phyloP scores from a whole-genome alignment of 2,329 filamentous ascomycete genomes.

The Cercospora sojina region DNA sequence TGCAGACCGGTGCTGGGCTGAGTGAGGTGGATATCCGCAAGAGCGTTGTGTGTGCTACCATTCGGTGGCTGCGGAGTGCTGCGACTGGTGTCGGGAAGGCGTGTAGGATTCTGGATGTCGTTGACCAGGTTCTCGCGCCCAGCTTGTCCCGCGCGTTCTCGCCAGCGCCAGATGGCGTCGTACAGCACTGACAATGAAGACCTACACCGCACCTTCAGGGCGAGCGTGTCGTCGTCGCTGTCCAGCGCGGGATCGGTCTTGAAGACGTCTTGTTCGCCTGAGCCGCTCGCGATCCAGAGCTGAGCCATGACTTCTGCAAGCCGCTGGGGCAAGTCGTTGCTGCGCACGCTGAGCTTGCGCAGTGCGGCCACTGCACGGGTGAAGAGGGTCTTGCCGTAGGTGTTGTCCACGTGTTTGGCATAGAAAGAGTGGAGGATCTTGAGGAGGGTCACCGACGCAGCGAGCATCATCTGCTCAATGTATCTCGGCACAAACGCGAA shows the following conservation, averaged over 20 bases:
- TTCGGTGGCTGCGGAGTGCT: conserved; percentile 31
- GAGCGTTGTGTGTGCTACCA: conserved; percentile 14
- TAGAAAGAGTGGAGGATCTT: conserved; percentile 77
- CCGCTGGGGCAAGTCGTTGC: conserved; percentile 77
- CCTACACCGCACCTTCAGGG: conserved; percentile 77
- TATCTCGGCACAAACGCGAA: conserved; percentile 69
- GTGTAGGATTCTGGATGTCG: conserved; percentile 79
- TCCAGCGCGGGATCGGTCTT: conserved; percentile 26
- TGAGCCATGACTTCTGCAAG: conserved; percentile 83
- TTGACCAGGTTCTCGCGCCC: conserved; percentile 49
- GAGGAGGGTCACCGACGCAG: conserved; percentile 72
- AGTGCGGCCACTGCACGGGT: conserved; percentile 69
- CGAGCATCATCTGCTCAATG: conserved; percentile 82
- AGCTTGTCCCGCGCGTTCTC: conserved; percentile 64
- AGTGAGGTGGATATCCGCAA: conserved; percentile 18
- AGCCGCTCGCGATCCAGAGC: conserved; percentile 67
- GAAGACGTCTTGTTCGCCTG: conserved; percentile 32
- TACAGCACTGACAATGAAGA: conserved; percentile 85
- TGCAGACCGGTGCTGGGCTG: conserved; percentile 20
- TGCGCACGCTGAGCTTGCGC: conserved; percentile 69
- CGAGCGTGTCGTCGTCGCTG: conserved; percentile 60
- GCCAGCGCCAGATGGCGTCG: conserved; percentile 83
- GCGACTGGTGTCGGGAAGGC: conserved; percentile 31
- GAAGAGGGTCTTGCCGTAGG: conserved; percentile 67
- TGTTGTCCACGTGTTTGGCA: conserved; percentile 67